Conservation (phyloP, 2,329 filamentous ascomycete genomes). For the Pezizomycotina sp. region DNA sequence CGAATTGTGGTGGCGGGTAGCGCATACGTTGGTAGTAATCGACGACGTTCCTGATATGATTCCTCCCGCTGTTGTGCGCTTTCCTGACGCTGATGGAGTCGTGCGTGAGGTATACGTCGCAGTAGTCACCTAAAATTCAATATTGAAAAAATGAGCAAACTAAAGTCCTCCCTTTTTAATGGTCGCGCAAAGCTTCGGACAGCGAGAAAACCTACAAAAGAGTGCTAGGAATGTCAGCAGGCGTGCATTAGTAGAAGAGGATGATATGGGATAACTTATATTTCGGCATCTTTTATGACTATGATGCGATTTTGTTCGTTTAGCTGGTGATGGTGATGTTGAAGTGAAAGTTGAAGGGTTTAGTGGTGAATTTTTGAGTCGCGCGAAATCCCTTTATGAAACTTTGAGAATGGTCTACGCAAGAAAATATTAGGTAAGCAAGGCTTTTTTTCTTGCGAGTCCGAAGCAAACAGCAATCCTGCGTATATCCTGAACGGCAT, state of each 20-base stretch:
- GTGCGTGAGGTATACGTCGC: slow-evolving; percentile 99
- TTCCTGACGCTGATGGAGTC: slow-evolving; percentile 99
- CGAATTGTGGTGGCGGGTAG: slow-evolving; percentile 2
- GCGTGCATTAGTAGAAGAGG: slow-evolving; percentile 8
- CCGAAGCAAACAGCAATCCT: no score
- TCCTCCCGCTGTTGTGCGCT: slow-evolving; percentile 90
- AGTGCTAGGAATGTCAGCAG: slow-evolving; percentile 38
- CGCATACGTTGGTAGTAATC: slow-evolving; percentile 87
- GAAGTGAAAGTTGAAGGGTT: no score
- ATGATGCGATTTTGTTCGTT: no score
- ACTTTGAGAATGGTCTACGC: no score
- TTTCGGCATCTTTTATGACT: slow-evolving; percentile 82
- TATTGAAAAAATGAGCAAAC: slow-evolving; percentile 16
- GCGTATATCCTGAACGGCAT: no score
- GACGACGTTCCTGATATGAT: slow-evolving; percentile 92
- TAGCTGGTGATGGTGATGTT: no score
- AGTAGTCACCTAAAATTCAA: slow-evolving; percentile 59
- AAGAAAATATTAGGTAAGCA: no score
- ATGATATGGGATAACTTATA: slow-evolving; percentile 43
- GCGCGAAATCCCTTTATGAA: no score
- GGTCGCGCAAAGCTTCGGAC: slow-evolving; percentile 18
- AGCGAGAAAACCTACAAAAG: slow-evolving; percentile 43
- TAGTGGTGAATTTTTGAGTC: no score
- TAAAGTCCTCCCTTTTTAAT: slow-evolving; percentile 15
- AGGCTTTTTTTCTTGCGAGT: no score